Evolutionary conservation across 805 yeast genomes (phyloP), one percentile per base, ranked within the genome.

Genomic region (Cyberlindnera xylosilytica): DNA sequence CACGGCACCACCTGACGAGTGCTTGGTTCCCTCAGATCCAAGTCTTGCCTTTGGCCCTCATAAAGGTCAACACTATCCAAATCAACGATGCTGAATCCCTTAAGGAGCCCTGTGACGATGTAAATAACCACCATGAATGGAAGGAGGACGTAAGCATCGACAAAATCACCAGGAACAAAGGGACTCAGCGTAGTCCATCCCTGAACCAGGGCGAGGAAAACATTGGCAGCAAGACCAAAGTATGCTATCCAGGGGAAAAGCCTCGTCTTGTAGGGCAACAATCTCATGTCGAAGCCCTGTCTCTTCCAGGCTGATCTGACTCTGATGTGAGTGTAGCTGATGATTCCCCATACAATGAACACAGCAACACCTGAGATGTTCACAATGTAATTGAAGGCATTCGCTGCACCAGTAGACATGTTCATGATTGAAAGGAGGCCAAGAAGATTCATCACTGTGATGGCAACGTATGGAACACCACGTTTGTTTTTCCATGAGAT

Each of bases 311-410:
- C 84, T 30, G 66, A 60, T 79, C 84, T 82, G 59, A 83, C 82
- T 58, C 89, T 71, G 40, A 83, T 63, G 62, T 83, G 89, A 1
- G 84, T 70, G 36, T 71, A 65, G 19, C 81, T 70, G 47, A 83
- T 82, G 55, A 78, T 71, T 27, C 77, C 75, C 90, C 90, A 82
- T 18, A 85, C 73, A 50, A 83, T 79, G 52, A 83, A 75, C 41
- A 89, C 90, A 5, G 89, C 81, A 37, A 83, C 83, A 37, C 86
- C 86, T 11, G 86, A 74, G 49, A 84, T 82, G 60, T 82, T 83
- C 50, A 83, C 69, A 45, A 84, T 71, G 84, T 89, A 84, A 49
- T 70, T 66, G 64, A 83, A 84, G 19, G 82, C 89, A 9, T 73
- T 67, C 18, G 64, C 59, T 42, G 86, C 85, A 47, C 75, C 69